Base-by-base conservation (phyloP, 2,329 filamentous ascomycete species). In the Aspergillus niger region DNA sequence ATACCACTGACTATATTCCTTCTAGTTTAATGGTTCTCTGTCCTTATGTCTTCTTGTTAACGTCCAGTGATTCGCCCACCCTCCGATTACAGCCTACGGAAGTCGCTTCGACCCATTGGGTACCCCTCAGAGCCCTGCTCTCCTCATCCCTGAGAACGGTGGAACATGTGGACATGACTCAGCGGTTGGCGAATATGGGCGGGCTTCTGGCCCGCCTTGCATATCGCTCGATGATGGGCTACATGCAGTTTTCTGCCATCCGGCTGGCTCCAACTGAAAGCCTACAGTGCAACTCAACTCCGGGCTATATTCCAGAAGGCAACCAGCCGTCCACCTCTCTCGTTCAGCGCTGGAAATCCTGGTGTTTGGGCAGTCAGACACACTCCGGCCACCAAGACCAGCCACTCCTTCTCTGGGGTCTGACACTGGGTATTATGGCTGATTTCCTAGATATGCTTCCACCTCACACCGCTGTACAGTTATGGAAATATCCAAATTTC, bases 401-500 rank as follows among this genome's bases (percentile, higher is more conserved):
- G 26, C 85, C 86, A 2, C 76, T 90, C 1, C 74, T 89, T 10
- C 82, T 90, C 1, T 91, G 88, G 88, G 88, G 88, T 0, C 72
- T 91, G 36, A 90, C 88, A 0, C 77, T 90, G 1, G 88, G 87
- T 5, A 84, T 91, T 32, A 74, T 90, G 41, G 85, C 85, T 15
- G 88, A 91, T 72, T 86, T 90, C 64, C 79, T 90, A 24, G 86
- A 90, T 64, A 82, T 89, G 68, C 75, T 90, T 3, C 87, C 87
- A n/a, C 86, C 87, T 1, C 79, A 82, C 63, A 85, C 84, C 56
- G 83, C 86, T 2, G 80, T 89, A 3, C 77, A 83, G 36, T 72
- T 89, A 26, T 90, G 88, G 87, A 83, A 82, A 30, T 89, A 89
- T 68, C 88, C 88, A 0, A 90, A 86, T 1, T 90, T 90, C 69